Evolutionary conservation across 176 grass and related monocot genomes (phyloP).

Genomic region (Oryza glumipatula): DNA sequence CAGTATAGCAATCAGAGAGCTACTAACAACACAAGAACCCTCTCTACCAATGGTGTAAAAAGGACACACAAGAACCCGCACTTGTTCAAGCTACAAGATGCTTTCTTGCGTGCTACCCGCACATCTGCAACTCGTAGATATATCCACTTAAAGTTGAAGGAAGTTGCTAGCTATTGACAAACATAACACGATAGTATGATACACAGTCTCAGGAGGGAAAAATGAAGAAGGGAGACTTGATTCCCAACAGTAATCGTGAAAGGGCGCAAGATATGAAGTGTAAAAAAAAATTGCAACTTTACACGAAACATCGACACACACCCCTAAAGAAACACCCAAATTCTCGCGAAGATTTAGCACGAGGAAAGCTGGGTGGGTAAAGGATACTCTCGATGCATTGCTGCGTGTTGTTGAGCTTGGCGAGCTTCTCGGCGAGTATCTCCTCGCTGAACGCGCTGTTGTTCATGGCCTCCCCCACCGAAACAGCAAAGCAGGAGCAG

Average conservation of each 20-base stretch:
- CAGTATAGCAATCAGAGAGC: constrained; percentile 4
- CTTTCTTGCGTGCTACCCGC: not conserved
- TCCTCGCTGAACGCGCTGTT: constrained; percentile 86
- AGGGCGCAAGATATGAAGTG: not conserved
- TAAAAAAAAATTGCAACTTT: constrained; percentile 35
- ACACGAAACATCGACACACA: not conserved
- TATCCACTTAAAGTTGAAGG: not conserved
- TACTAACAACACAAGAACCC: constrained; percentile 11
- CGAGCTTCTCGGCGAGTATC: constrained; percentile 89
- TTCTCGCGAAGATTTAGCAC: constrained; percentile 10
- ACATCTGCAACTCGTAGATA: not conserved
- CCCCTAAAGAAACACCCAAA: constrained; percentile 29
- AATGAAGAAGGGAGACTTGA: not conserved
- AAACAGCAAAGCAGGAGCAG: constrained; percentile 32
- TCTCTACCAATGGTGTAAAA: constrained; percentile 14
- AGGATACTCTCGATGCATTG: constrained; percentile 99
- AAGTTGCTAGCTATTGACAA: constrained; percentile 21
- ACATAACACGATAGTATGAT: not conserved
- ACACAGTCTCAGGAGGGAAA: not conserved
- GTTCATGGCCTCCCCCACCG: constrained; percentile 56
- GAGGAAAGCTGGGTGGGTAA: constrained; percentile 24
- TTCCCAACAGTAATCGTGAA: constrained; percentile 9
- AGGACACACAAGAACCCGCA: constrained; percentile 4
- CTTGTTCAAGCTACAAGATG: constrained; percentile 10
- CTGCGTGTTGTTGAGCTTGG: constrained; percentile 98